phyloP scores from a whole-genome alignment of 2,329 filamentous ascomycete species.

The Paraphoma sp. region DNA sequence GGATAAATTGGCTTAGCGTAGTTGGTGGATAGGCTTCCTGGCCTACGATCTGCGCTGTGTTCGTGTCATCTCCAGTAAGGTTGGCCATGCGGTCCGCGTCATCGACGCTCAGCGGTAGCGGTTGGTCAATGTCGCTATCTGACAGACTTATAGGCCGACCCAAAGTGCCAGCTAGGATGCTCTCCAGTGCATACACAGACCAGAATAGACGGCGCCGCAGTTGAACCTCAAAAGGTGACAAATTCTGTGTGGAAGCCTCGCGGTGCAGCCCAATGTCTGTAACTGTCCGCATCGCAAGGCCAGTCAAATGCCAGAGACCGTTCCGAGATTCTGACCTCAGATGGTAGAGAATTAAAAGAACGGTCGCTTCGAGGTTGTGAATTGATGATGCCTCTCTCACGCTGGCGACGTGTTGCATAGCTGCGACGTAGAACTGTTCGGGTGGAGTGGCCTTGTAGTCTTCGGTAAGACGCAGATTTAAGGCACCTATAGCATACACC shows the following conservation, averaged over 20 bases:
- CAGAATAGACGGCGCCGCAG: constrained; percentile 59
- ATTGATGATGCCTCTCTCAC: constrained; percentile 58
- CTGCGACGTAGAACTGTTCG: constrained; percentile 58
- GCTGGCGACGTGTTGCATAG: constrained; percentile 57
- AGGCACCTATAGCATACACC: constrained; percentile 60
- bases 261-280: constrained; percentile 61
- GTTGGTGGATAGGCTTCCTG: constrained; percentile 4
- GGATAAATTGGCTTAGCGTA: constrained; percentile 13
- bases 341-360: constrained; percentile 59
- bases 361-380: constrained; percentile 61
- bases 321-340: constrained; percentile 58
- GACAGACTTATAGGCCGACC: constrained; percentile 59
- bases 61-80: not conserved
- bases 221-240: constrained; percentile 53
- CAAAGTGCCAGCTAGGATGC: constrained; percentile 59
- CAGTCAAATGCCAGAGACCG: constrained; percentile 63
- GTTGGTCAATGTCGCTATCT: constrained; percentile 60
- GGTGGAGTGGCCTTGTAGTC: constrained; percentile 47
- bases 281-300: constrained; percentile 60
- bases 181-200: constrained; percentile 60
- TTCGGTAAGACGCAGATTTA: constrained; percentile 57
- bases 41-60: not conserved
- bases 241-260: constrained; percentile 52
- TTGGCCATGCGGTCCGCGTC: constrained; percentile 43
- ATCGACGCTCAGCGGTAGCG: constrained; percentile 54